Base-by-base conservation (phyloP, 1,284 basidiomycete species). In the Veloporphyrellus conicus region DNA sequence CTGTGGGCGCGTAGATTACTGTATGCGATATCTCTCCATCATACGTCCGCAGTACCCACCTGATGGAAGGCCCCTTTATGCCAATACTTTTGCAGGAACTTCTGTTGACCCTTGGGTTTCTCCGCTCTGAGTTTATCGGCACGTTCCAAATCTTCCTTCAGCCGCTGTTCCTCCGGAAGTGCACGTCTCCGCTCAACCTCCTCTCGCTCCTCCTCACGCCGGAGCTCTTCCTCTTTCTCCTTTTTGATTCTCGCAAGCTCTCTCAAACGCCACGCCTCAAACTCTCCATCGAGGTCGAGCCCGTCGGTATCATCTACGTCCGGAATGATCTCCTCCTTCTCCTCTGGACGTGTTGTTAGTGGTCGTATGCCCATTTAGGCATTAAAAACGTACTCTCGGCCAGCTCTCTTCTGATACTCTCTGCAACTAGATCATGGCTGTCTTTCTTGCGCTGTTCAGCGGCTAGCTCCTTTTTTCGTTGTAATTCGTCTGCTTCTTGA, bases 31-130 rank as follows among this genome's bases (percentile, higher is more conserved):
- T 16, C 20, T 49, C 28, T 29, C 28, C 15, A 36, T 38, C 42
- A 29, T 43, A 5, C 14, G 9, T 28, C 23, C n/a, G 15, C 39
- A 14, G 23, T 9, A 66, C 74, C 20, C 50, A 87, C 91, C 77
- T 90, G 91, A 69, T 96, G 93, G 76, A 99, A 99, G 50, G 93
- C 94, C 60, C 96, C 96, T 71, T 97, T 98, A 75, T 99, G 96
- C 82, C 93, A 98, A 67, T 97, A 99, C 71, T 96, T 98, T 67
- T 99, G 93, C 60, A 98, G 69, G 72, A 99, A 98, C 59, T 84
- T 89, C 66, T 93, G 90, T 53, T 89, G 76, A 3, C 91, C 92
- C 59, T 92, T 87, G 2, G 87, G 83, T 68, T 94, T 93, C 45
- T 87, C 85, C 47, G 84, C 83, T 45, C 94, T 76, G 33, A 80